Percentiles rank a stretch among this genome's conserved stretches.
Conservation (phyloP, 305 asterid genomes). For the Withania somnifera region DNA sequence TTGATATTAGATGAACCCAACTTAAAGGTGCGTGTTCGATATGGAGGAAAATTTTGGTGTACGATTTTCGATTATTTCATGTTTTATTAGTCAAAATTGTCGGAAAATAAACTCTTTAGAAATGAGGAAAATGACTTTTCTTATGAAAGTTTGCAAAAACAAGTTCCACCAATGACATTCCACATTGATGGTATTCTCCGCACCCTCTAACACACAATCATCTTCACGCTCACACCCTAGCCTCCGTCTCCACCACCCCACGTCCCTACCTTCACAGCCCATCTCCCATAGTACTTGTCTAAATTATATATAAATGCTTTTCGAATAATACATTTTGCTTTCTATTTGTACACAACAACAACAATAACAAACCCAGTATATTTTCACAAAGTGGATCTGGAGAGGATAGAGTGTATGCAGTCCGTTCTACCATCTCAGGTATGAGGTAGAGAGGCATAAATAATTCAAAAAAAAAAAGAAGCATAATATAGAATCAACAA, state of each 20-base stretch:
- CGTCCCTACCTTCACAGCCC: neutral
- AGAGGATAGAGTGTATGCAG: too few relatives aligned
- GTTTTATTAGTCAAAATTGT: neutral
- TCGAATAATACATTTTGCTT: too few relatives aligned
- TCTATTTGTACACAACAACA: too few relatives aligned
- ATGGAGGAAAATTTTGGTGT: too few relatives aligned
- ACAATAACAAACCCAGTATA: too few relatives aligned
- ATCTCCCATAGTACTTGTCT: neutral
- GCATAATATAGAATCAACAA: too few relatives aligned
- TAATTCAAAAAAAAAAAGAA: too few relatives aligned
- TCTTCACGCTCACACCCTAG: neutral
- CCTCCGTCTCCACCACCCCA: neutral
- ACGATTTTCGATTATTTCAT: rapidly evolving
- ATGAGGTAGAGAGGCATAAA: too few relatives aligned
- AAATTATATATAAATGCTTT: neutral
- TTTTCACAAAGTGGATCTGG: too few relatives aligned
- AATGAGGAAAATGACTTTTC: neutral
- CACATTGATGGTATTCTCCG: neutral
- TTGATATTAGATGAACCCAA: neutral
- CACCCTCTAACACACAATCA: neutral
- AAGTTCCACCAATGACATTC: neutral
- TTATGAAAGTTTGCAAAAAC: neutral
- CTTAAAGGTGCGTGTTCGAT: too few relatives aligned
- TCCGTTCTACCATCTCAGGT: too few relatives aligned
- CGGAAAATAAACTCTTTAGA: neutral